Evolutionary conservation across 139 green algal species (phyloP), one percentile per base, ranked within the genome.

Genomic region (Ulvella scutata): DNA sequence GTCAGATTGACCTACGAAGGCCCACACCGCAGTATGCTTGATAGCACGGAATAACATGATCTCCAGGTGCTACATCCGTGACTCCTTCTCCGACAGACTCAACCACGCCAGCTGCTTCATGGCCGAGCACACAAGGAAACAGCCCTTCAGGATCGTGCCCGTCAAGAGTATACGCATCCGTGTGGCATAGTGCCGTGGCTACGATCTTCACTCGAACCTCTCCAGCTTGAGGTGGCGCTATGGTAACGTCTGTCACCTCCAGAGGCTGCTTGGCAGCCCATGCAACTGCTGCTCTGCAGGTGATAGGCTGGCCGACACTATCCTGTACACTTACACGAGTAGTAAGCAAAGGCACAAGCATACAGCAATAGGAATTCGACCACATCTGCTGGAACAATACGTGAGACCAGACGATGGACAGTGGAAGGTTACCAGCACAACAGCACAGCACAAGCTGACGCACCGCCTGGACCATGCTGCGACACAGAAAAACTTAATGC

Each of bases 71-170:
- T 9, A 96, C 86, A 34, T 76, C 85, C 0, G 84, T 90, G 13
- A 94, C 89, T 9, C 87, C 89, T 74, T 92, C 84, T 10, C 95
- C 95, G 39, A 99, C 94, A 67, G 86, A 93, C 82, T 99, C 94
- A 43, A 99, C 94, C 2, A 98, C 78, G 74, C 92, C 95, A 0
- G 92, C 92, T 1, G 95, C 95, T 79, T 99, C 95, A 82, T 99
- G 95, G 4, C 95, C 92, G 43, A 99, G 80, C 44, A 98, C 93
- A 84, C 90, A 96, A 13, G 95, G 94, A 81, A 99, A 99, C 26
- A 97, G 82, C 9, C 94, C 80, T 79, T 88, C 83, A 59, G 86
- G 77, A 74, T 86, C 2, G 75, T 87, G 40, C 87, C 79, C 38
- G 81, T 74, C 33, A 78, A 78, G 40, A 35, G 75, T 79, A 33